These are phyloP conservation scores for Tulasnella sp. DNA, from an alignment of 768 basidiomycete genomes.

Conservation along the genomic window DNA sequence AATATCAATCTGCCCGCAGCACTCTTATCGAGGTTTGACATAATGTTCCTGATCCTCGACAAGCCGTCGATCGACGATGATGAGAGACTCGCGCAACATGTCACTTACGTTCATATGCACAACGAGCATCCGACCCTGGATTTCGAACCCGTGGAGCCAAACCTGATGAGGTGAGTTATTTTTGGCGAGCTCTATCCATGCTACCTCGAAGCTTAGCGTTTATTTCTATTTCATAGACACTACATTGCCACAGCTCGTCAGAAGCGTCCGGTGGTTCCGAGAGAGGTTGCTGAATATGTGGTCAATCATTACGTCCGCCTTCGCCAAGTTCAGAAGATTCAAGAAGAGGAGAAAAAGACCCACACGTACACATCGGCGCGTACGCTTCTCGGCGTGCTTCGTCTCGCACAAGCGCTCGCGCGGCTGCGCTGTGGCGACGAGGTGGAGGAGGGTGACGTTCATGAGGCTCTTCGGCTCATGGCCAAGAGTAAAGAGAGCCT, in stretches of 20 bases:
- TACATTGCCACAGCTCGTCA: slow-evolving; percentile 89
- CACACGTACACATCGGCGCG: slow-evolving; percentile 94
- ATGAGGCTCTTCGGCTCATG: slow-evolving; percentile 95
- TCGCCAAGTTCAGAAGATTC: slow-evolving; percentile 85
- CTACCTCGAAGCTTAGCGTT: too few species aligned
- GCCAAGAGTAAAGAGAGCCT: slow-evolving; percentile 91
- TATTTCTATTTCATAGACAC: slow-evolving; percentile 44
- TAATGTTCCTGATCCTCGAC: slow-evolving; percentile 93
- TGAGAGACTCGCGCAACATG: slow-evolving; percentile 90
- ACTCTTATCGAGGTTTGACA: slow-evolving; percentile 88
- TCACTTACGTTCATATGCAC: slow-evolving; percentile 97
- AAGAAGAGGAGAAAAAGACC: slow-evolving; percentile 75
- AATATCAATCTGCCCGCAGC: slow-evolving; percentile 99
- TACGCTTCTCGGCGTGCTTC: slow-evolving; percentile 87
- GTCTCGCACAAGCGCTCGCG: slow-evolving; percentile 89
- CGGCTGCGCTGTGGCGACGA: slow-evolving; percentile 74
- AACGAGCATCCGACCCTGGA: slow-evolving; percentile 72
- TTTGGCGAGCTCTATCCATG: neutral
- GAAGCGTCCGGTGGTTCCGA: slow-evolving; percentile 82
- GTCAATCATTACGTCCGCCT: slow-evolving; percentile 93
- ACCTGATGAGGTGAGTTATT: slow-evolving; percentile 62
- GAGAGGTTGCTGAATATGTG: slow-evolving; percentile 79
- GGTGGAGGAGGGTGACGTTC: slow-evolving; percentile 81
- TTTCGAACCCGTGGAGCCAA: slow-evolving; percentile 71
- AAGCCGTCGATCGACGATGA: slow-evolving; percentile 93